These are phyloP conservation scores for Coemansia sp. DNA, from an alignment of 192 early-diverging fungal species.

Conservation along the genomic window DNA sequence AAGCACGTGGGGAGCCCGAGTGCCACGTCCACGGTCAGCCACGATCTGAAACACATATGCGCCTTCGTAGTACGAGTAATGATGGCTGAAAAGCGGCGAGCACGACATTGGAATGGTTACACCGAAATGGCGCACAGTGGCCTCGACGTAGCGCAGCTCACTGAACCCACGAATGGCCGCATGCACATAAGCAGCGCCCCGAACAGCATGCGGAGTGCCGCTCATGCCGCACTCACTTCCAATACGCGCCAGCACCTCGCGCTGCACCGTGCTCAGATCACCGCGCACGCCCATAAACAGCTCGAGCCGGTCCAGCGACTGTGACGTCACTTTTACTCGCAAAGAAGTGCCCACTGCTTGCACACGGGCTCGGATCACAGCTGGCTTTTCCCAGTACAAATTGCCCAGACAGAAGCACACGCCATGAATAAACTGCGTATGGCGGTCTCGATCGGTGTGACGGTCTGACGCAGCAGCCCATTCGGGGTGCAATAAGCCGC, in stretches of 20 bases:
- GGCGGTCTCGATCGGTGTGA: slow-evolving; percentile 5
- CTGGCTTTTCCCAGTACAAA: slow-evolving; percentile 59
- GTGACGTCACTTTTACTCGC: slow-evolving; percentile 59
- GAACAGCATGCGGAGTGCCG: slow-evolving; percentile 18
- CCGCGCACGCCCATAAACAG: slow-evolving; percentile 63
- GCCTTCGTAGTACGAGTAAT: slow-evolving; percentile 59
- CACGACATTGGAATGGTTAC: slow-evolving; percentile 51
- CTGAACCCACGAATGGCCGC: slow-evolving; percentile 31
- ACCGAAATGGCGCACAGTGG: slow-evolving; percentile 39
- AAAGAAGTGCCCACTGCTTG: slow-evolving; percentile 60
- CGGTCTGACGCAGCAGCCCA: slow-evolving; percentile 32
- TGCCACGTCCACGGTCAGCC: slow-evolving; percentile 32
- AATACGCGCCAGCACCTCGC: slow-evolving; percentile 35
- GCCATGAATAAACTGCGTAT: slow-evolving; percentile 41
- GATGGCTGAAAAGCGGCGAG: slow-evolving; percentile 62
- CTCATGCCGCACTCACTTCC: slow-evolving; percentile 39
- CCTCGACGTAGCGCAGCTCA: slow-evolving; percentile 49
- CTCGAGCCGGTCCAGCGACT: slow-evolving; percentile 64
- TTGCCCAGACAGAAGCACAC: slow-evolving; percentile 60
- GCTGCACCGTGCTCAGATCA: slow-evolving; percentile 41
- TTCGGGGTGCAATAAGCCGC: slow-evolving; percentile 60
- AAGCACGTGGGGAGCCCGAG: slow-evolving; percentile 57
- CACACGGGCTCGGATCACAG: slow-evolving; percentile 33
- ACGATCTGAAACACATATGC: slow-evolving; percentile 67
- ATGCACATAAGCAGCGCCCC: slow-evolving; percentile 35